phyloP scores from a whole-genome alignment of 192 early-diverging fungal species.

The Umbelopsis sp. region DNA sequence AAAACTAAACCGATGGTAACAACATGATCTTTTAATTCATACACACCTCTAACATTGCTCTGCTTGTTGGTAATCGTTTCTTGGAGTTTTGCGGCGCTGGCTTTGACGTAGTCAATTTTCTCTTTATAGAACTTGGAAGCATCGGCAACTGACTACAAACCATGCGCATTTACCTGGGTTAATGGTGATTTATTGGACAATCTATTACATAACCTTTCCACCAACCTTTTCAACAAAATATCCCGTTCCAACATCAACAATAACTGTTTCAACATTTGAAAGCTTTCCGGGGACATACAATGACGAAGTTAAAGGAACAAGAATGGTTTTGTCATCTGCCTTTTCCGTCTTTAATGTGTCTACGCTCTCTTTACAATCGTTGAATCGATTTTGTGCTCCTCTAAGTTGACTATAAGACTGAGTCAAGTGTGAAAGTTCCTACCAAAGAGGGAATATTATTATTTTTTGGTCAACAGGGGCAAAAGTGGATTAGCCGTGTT shows the following conservation, averaged over 20 bases:
- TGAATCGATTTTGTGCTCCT: conserved; percentile 85
- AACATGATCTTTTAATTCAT: not conserved
- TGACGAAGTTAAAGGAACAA: conserved; percentile 80
- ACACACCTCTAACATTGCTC: conserved; percentile 63
- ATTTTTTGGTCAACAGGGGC: not conserved
- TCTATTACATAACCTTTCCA: not conserved
- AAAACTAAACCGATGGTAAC: not conserved
- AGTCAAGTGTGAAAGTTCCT: conserved; percentile 89
- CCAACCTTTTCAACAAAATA: conserved; percentile 93
- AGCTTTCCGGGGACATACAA: conserved; percentile 92
- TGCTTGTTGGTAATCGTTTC: conserved; percentile 80
- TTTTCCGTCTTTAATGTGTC: conserved; percentile 57
- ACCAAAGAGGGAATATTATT: not conserved
- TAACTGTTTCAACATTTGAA: conserved; percentile 76
- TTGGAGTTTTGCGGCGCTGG: conserved; percentile 80
- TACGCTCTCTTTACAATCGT: conserved; percentile 79
- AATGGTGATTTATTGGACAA: no score
- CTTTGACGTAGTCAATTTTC: conserved; percentile 84
- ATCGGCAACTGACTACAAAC: conserved; percentile 66
- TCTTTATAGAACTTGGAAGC: conserved; percentile 80
- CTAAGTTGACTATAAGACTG: conserved; percentile 85
- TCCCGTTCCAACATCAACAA: conserved; percentile 96
- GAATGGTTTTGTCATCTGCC: conserved; percentile 59
- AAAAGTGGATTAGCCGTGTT: not conserved
- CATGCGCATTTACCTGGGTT: not conserved